Conservation (phyloP, 2,329 filamentous ascomycete species). For the Periconia sp. region DNA sequence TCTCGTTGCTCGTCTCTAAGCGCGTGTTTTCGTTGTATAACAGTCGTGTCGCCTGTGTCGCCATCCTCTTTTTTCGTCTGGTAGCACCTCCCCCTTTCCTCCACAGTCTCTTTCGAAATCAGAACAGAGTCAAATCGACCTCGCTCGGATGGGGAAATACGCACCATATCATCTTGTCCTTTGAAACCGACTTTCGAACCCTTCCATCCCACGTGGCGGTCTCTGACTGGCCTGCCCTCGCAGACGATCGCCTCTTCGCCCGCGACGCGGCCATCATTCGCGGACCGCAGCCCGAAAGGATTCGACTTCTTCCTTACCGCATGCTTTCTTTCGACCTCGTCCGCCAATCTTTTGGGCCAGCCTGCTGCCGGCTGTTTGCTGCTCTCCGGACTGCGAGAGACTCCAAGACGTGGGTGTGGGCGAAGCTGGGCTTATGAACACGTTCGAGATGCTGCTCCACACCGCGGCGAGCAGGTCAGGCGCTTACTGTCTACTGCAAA, state of each 20-base stretch:
- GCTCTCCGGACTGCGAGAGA: slow-evolving; percentile 15
- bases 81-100: slow-evolving; percentile 17
- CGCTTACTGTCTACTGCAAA: slow-evolving; percentile 36
- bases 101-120: slow-evolving; percentile 11
- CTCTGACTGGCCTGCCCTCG: slow-evolving; percentile 49
- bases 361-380: slow-evolving; percentile 2
- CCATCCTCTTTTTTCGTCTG: slow-evolving; percentile 21
- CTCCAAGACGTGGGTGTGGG: slow-evolving; percentile 25
- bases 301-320: slow-evolving; percentile 15
- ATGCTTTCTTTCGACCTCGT: slow-evolving; percentile 14
- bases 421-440: slow-evolving; percentile 31
- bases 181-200: slow-evolving; percentile 23
- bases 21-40: slow-evolving; percentile 19
- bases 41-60: slow-evolving; percentile 26
- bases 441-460: slow-evolving; percentile 16
- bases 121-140: slow-evolving; percentile 9
- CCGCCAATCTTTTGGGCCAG: slow-evolving; percentile 1
- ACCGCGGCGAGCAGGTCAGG: slow-evolving; percentile 35
- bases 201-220: slow-evolving; percentile 47
- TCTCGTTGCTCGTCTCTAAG: slow-evolving; percentile 5
- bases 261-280: slow-evolving; percentile 23
- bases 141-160: slow-evolving; percentile 13
- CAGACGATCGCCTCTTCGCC: slow-evolving; percentile 40
- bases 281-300: slow-evolving; percentile 19
- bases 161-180: slow-evolving; percentile 24